Conservation (phyloP, 345 rosid species). For the Boechera divaricarpa region DNA sequence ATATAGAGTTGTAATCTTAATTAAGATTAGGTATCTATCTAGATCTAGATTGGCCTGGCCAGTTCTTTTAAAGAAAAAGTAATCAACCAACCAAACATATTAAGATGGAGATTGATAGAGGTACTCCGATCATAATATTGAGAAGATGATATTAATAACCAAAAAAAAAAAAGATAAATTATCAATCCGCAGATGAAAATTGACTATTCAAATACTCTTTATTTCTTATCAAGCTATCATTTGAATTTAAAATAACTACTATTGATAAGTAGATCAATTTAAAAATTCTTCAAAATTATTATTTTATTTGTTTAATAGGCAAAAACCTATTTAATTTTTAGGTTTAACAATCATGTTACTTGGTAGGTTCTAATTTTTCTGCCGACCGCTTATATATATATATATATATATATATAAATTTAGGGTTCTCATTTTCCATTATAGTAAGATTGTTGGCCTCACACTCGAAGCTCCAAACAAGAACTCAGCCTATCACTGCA, state of each 20-base stretch:
- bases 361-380: neutral
- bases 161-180: constrained; percentile 1
- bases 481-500: neutral
- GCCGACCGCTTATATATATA: neutral
- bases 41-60: constrained; percentile 11
- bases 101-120: constrained; percentile 29
- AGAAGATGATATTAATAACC: neutral
- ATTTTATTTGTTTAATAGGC: neutral
- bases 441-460: neutral
- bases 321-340: neutral
- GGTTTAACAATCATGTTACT: constrained; percentile 6
- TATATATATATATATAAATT: no score
- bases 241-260: neutral
- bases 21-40: constrained; percentile 12
- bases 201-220: constrained; percentile 12
- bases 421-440: neutral
- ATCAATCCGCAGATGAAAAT: constrained; percentile 8
- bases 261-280: neutral
- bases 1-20: neutral
- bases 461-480: neutral
- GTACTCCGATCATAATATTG: constrained; percentile 5
- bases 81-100: constrained; percentile 27
- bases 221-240: neutral
- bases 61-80: constrained; percentile 9
- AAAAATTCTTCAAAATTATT: neutral